Evolutionary conservation across 2,329 filamentous ascomycete genomes (phyloP), one percentile per base, ranked within the genome.

Genomic region (Dendryphion nanum): DNA sequence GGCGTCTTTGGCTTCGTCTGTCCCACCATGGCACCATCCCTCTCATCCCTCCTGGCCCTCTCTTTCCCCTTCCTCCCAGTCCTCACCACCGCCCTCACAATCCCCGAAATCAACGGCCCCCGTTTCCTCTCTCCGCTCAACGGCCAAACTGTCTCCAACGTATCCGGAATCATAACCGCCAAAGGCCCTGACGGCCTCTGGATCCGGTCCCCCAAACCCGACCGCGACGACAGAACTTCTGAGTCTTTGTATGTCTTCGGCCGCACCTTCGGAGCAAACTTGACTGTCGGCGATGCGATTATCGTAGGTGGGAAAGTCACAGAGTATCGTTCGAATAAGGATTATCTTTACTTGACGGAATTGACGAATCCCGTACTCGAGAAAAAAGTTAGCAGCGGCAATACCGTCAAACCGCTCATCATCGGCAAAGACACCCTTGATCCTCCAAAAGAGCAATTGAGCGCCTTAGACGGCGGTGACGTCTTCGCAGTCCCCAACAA

Each of bases 171-270:
- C 8, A 73, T 87, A 13, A 83, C 81, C 14, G 83, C 82, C 21
- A 81, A 80, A 54, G 73, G 76, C 0, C 72, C 75, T 12, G 71
- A 70, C 42, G 83, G 83, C 10, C 72, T 87, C 56, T 87, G 76
- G 70, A 68, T 87, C 14, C 77, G 79, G 30, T 83, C 82, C 1
- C 76, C 74, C 0, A 69, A 66, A 21, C 74, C 78, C 1, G 77
- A 83, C 53, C 59, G 70, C 33, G 75, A 82, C 29, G 57, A 66
- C 12, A 67, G 69, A 32, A 82, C 79, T 2, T 86, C 82, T 1
- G 80, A 85, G 55, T 79, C 79, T 2, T 59, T 87, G 44, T 86
- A 83, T 50, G 75, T 87, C 28, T 87, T 76, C 53, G 73, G 77
- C 45, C 71, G 68, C 47, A 66, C 67, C 5, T 71, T 77, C 2